Conservation (phyloP, 805 yeast genomes). For the Kuraishia cidri region DNA sequence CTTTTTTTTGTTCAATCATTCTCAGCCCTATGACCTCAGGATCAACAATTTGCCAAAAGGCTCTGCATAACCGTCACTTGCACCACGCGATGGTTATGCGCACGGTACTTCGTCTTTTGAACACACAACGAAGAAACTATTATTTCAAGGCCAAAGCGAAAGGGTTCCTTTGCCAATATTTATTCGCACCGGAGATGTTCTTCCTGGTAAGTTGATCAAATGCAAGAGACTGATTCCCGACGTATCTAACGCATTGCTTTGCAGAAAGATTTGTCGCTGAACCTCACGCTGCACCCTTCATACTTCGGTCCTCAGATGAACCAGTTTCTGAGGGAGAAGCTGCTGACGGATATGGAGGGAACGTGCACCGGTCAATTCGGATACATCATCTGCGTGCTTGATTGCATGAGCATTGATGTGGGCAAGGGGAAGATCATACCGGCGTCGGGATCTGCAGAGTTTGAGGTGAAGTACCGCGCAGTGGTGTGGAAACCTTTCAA, state of each 20-base stretch:
- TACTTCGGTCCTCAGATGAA: slow-evolving; percentile 98
- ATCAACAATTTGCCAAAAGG: too few relatives aligned
- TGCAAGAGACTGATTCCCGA: background rate
- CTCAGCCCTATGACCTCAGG: too few relatives aligned
- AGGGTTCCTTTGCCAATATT: too few relatives aligned
- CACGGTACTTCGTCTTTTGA: too few relatives aligned
- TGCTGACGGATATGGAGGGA: slow-evolving; percentile 94
- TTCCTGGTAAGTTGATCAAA: slow-evolving; percentile 9
- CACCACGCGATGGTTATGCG: too few relatives aligned
- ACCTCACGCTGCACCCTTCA: slow-evolving; percentile 92
- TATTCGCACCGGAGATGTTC: too few relatives aligned
- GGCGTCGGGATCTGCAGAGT: slow-evolving; percentile 89
- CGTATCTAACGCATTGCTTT: background rate
- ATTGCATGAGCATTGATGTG: slow-evolving; percentile 88
- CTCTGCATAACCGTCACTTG: too few relatives aligned
- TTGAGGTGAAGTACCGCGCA: slow-evolving; percentile 92
- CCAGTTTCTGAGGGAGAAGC: slow-evolving; percentile 80
- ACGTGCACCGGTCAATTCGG: slow-evolving; percentile 99
- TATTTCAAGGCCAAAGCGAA: too few relatives aligned
- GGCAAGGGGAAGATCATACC: slow-evolving; percentile 92
- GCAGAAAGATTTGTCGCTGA: slow-evolving; percentile 78
- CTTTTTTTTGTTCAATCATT: too few relatives aligned
- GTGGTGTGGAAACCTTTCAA: slow-evolving; percentile 98
- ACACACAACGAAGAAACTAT: too few relatives aligned
- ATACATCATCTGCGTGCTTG: slow-evolving; percentile 91